Percentiles rank a stretch among this genome's conserved stretches.
These are phyloP conservation scores for Umbelopsis isabellina DNA, from an alignment of 192 early-diverging fungal species.

Conservation along the genomic window DNA sequence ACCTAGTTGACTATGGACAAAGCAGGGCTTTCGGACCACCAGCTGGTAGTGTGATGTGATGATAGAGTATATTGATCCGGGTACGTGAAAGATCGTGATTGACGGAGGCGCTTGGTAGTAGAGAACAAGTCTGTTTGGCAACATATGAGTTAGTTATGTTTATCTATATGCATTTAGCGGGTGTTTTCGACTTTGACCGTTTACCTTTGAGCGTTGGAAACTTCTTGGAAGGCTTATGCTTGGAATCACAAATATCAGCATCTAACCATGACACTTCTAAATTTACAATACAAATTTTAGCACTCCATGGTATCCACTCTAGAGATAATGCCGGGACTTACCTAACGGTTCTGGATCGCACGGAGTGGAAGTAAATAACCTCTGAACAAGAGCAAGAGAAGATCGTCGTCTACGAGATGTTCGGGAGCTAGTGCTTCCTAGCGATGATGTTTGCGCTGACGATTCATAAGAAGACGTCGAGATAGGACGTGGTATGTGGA, in stretches of 20 bases:
- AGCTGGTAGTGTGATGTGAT: neutral
- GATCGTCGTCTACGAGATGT: conserved; percentile 2
- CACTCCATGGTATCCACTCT: no score
- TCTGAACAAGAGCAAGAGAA: conserved; percentile 7
- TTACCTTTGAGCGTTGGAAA: conserved; percentile 11
- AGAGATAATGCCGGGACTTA: neutral
- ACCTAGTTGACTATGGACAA: neutral
- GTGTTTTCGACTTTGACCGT: neutral
- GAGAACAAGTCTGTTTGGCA: neutral
- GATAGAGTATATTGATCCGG: conserved; percentile 1
- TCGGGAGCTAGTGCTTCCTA: neutral
- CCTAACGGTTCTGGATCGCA: neutral
- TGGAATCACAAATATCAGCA: conserved; percentile 14
- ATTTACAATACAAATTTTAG: neutral
- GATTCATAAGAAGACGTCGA: conserved; percentile 10
- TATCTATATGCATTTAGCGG: neutral
- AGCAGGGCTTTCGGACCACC: neutral
- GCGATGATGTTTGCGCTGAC: neutral
- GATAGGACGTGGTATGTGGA: neutral
- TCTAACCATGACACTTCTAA: conserved; percentile 20
- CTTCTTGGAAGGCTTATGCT: neutral
- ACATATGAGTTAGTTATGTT: neutral
- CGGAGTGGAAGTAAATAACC: conserved; percentile 2
- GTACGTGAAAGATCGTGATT: neutral
- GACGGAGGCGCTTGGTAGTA: conserved; percentile 10